phyloP scores from a whole-genome alignment of 177 flowering plant species.

The Vitis hybrid region DNA sequence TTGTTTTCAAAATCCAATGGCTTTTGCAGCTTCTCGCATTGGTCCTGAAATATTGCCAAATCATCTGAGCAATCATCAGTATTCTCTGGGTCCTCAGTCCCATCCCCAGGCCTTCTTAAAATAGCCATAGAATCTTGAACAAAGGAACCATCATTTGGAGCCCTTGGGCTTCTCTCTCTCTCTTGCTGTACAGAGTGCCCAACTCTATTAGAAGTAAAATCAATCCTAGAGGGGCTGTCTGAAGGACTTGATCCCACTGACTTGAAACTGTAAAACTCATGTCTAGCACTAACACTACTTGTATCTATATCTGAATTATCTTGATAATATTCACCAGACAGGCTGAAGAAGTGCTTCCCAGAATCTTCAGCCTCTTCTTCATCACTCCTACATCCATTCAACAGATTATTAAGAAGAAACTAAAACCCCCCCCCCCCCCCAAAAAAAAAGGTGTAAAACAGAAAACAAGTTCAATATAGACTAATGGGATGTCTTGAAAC shows the following conservation, averaged over 20 bases:
- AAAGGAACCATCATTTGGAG: conserved; percentile 31
- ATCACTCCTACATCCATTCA: conserved; percentile 63
- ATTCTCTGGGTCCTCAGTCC: conserved; percentile 38
- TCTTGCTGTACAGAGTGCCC: conserved; percentile 46
- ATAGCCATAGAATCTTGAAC: conserved; percentile 43
- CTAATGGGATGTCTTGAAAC: neutral
- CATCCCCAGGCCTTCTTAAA: conserved; percentile 46
- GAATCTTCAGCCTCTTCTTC: conserved; percentile 71
- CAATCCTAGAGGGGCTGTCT: conserved; percentile 66
- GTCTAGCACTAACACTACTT: conserved; percentile 61
- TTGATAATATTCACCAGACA: conserved; percentile 51
- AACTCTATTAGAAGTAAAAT: conserved; percentile 50
- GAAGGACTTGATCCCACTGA: conserved; percentile 77
- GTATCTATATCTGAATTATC: conserved; percentile 70
- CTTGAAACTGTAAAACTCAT: conserved; percentile 52
- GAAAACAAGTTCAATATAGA: neutral
- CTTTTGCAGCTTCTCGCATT: conserved; percentile 30
- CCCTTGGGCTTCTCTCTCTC: conserved; percentile 39
- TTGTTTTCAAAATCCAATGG: conserved; percentile 86
- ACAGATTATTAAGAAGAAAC: neutral
- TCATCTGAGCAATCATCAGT: conserved; percentile 44
- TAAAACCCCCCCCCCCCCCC: neutral
- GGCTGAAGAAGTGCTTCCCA: conserved; percentile 50
- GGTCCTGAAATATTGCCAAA: conserved; percentile 28
- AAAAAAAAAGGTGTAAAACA: too few species aligned